A percentile compares a stretch with the other conserved stretches of the same genome.
Evolutionary conservation across 148 eudicot species (phyloP).

Genomic region (Camellia lanceoleosa): DNA sequence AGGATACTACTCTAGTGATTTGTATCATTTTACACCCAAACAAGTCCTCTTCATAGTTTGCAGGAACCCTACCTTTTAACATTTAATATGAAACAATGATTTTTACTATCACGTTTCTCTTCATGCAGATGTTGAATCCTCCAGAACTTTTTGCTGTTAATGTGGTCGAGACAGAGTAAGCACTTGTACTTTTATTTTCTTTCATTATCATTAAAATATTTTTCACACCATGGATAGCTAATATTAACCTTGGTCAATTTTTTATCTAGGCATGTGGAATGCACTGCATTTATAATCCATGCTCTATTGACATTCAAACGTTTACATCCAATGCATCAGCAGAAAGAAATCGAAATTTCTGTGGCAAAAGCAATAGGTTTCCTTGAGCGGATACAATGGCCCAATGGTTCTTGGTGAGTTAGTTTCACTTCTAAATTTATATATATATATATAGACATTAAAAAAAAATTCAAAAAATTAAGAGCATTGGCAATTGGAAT

Average conservation of each 20-base stretch:
- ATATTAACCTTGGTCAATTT: background rate
- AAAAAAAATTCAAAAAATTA: too few relatives aligned
- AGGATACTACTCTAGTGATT: too few relatives aligned
- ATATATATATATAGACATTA: too few relatives aligned
- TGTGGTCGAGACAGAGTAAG: constrained; percentile 14
- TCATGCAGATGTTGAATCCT: constrained; percentile 12
- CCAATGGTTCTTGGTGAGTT: constrained; percentile 12
- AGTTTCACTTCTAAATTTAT: background rate
- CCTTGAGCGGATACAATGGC: background rate
- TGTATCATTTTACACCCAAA: too few relatives aligned
- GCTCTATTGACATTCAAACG: background rate
- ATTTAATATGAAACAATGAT: too few relatives aligned
- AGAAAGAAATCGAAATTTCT: background rate
- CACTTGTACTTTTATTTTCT: background rate
- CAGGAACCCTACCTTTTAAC: too few relatives aligned
- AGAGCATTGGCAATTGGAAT: background rate
- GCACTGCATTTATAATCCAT: constrained; percentile 4
- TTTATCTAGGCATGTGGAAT: constrained; percentile 5
- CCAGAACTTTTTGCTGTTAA: constrained; percentile 5
- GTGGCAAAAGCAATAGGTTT: background rate
- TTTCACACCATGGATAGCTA: background rate
- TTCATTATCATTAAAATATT: background rate
- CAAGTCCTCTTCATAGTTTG: too few relatives aligned
- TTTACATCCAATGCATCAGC: background rate
- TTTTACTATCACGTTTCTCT: background rate